Evolutionary conservation across 2,329 filamentous ascomycete genomes (phyloP).

Genomic region (Hypoxylon sp.): DNA sequence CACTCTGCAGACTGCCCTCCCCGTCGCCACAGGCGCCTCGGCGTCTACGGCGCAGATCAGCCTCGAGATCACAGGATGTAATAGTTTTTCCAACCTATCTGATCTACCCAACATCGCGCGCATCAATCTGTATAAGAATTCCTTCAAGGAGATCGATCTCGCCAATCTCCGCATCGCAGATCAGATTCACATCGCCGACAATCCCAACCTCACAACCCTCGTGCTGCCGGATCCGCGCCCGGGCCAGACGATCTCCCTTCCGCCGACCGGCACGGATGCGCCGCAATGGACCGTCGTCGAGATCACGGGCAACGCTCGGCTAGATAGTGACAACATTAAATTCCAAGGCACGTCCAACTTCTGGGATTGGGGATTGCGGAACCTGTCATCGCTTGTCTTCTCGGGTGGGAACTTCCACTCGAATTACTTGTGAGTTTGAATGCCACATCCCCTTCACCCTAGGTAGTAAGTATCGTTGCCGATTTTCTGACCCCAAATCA

Average conservation of each 20-base stretch:
- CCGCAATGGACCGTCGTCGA: constrained; percentile 22
- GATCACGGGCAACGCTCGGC: constrained; percentile 12
- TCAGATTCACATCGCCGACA: constrained; percentile 20
- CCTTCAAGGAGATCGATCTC: constrained; percentile 20
- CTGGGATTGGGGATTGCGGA: constrained; percentile 20
- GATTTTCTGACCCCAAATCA: not conserved
- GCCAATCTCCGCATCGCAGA: constrained; percentile 15
- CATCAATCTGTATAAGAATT: constrained; percentile 20
- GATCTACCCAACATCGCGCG: constrained; percentile 9
- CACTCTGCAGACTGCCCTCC: constrained; percentile 1
- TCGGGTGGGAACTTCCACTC: constrained; percentile 20
- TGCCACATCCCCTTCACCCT: not conserved
- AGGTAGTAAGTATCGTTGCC: too few relatives aligned
- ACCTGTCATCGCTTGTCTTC: constrained; percentile 8
- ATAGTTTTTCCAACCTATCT: constrained; percentile 3
- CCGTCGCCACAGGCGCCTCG: not conserved
- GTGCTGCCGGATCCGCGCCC: constrained; percentile 16
- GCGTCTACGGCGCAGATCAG: constrained; percentile 1
- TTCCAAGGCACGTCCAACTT: constrained; percentile 17
- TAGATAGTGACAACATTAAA: constrained; percentile 15
- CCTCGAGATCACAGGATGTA: constrained; percentile 21
- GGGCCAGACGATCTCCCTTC: constrained; percentile 14
- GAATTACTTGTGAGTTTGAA: constrained; percentile 23
- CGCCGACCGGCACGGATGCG: constrained; percentile 21
- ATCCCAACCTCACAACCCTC: constrained; percentile 21